Evolutionary conservation across 306 rosid genomes (phyloP).

Genomic region (Dalbergia cultrata): DNA sequence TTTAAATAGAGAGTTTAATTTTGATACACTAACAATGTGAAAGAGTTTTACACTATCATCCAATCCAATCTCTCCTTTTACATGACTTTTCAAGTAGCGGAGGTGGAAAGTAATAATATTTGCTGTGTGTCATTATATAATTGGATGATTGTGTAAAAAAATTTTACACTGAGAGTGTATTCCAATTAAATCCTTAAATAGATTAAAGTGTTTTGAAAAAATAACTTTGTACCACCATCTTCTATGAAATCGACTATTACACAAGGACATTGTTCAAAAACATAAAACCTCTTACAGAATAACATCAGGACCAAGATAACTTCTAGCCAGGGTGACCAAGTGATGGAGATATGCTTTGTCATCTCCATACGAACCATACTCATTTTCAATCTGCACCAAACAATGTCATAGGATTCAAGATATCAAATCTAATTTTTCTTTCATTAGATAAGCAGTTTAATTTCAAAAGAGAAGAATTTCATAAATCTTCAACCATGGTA

Average conservation of each 20-base stretch:
- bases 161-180: no score
- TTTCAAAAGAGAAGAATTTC: conserved; percentile 21
- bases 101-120: no score
- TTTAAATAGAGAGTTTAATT: not conserved
- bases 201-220: not conserved
- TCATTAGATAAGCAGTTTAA: conserved; percentile 30
- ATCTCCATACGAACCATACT: conserved; percentile 87
- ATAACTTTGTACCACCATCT: conserved; percentile 14
- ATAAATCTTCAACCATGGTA: conserved; percentile 24
- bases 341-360: conserved; percentile 86
- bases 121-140: no score
- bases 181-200: no score
- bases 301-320: conserved; percentile 78
- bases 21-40: no score
- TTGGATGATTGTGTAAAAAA: no score
- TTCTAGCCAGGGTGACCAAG: conserved; percentile 72
- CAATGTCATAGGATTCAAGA: conserved; percentile 38
- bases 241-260: conserved; percentile 7
- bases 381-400: conserved; percentile 88
- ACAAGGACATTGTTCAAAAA: conserved; percentile 39
- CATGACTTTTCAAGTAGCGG: no score
- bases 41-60: no score
- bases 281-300: conserved; percentile 72
- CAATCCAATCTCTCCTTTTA: no score
- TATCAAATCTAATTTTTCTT: conserved; percentile 23